Conservation (phyloP, 148 eudicot genomes). For the Vaccinium vitisidaea region DNA sequence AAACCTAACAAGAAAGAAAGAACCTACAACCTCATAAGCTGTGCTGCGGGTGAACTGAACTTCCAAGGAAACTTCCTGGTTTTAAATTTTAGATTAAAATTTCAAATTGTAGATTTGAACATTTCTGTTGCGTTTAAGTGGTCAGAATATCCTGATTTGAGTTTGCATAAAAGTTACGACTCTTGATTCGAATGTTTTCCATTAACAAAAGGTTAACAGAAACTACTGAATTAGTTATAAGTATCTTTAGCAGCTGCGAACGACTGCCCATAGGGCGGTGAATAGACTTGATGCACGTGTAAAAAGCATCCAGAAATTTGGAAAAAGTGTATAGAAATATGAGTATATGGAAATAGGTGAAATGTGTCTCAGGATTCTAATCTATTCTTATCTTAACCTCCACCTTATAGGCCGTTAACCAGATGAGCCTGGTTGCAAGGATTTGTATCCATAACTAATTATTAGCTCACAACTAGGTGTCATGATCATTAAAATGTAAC, state of each 20-base stretch:
- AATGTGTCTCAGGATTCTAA: neutral
- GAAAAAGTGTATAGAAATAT: neutral
- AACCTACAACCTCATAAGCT: neutral
- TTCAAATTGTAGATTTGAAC: neutral
- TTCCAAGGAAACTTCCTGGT: neutral
- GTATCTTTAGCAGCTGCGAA: neutral
- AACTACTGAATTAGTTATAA: neutral
- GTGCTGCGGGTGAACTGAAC: conserved; percentile 10
- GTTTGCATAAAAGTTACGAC: neutral
- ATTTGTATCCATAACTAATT: neutral
- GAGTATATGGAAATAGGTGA: neutral
- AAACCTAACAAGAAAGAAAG: conserved; percentile 2
- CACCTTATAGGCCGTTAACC: neutral
- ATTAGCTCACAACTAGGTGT: neutral
- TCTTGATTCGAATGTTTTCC: neutral
- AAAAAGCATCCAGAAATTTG: neutral
- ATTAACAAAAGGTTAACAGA: neutral
- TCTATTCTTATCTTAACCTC: neutral
- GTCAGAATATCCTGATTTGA: neutral
- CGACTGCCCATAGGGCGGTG: neutral
- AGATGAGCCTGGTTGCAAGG: neutral
- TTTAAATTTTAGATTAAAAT: neutral
- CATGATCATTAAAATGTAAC: neutral
- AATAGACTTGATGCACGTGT: neutral
- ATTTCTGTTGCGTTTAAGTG: neutral